Evolutionary conservation across 1,139 yeast genomes (phyloP).

Genomic region (Debaryomycetaceae sp.): DNA sequence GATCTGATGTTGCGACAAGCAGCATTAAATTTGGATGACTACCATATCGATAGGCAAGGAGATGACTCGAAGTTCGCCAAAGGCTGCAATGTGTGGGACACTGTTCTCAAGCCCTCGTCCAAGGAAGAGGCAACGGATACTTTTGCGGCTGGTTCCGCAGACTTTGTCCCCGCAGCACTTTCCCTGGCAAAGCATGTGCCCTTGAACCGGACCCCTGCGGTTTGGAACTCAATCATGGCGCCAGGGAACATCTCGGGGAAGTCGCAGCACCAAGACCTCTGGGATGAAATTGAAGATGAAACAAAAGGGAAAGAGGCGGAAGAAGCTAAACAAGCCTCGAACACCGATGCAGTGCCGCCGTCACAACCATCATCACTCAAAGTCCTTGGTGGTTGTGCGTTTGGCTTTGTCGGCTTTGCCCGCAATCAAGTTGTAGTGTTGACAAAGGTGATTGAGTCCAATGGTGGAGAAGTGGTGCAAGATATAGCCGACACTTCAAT

Average conservation of each 20-base stretch:
- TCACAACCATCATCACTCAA: slow-evolving; percentile 6
- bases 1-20: slow-evolving; percentile 64
- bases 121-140: slow-evolving; percentile 4
- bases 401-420: slow-evolving; percentile 37
- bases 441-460: slow-evolving; percentile 31
- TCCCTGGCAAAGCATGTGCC: slow-evolving; percentile 10
- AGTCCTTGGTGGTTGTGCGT: slow-evolving; percentile 11
- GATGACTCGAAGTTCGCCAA: slow-evolving; percentile 32
- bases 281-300: slow-evolving; percentile 23
- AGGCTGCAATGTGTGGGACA: slow-evolving; percentile 53
- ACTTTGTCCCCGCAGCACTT: too few species aligned
- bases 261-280: slow-evolving; percentile 19
- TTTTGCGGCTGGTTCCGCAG: slow-evolving; percentile 10
- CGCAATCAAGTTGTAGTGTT: slow-evolving; percentile 28
- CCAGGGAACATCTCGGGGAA: slow-evolving; percentile 17
- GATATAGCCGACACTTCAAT: slow-evolving; percentile 19
- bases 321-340: slow-evolving; percentile 4
- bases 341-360: slow-evolving; percentile 2
- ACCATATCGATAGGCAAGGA: slow-evolving; percentile 24
- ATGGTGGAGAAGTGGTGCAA: slow-evolving; percentile 36
- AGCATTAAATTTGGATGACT: slow-evolving; percentile 45
- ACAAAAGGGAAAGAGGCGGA: slow-evolving; percentile 5
- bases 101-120: slow-evolving; percentile 10
- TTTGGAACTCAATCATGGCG: slow-evolving; percentile 53
- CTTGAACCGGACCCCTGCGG: slow-evolving; percentile 15